phyloP scores from a whole-genome alignment of 768 basidiomycete genomes.

The Suillus subalutaceus region DNA sequence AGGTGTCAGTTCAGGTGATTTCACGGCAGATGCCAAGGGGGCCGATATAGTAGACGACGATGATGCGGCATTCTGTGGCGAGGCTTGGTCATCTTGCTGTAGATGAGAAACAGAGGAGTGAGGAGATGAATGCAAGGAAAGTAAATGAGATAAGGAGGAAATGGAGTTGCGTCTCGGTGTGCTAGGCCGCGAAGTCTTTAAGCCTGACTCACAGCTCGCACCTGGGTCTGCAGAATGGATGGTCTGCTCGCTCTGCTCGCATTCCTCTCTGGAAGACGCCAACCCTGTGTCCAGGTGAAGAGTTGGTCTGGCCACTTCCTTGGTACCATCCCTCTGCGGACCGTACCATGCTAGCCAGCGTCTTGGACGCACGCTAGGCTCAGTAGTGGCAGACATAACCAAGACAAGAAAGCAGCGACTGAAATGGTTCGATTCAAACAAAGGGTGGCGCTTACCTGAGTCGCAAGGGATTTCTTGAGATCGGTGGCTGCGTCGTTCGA shows the following conservation, averaged over 20 bases:
- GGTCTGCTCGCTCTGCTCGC: constrained; percentile 11
- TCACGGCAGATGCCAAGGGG: constrained; percentile 33
- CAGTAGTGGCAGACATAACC: constrained; percentile 19
- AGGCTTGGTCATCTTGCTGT: constrained; percentile 23
- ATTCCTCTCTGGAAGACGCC: constrained; percentile 21
- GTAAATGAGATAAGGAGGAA: constrained; percentile 26
- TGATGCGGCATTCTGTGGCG: constrained; percentile 14
- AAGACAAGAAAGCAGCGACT: constrained; percentile 12
- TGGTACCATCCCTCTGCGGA: constrained; percentile 25
- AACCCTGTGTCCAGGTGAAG: constrained; percentile 21
- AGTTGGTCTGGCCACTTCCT: constrained; percentile 15
- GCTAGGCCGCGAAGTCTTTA: constrained; percentile 22
- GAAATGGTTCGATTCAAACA: constrained; percentile 17
- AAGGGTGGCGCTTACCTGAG: constrained; percentile 34
- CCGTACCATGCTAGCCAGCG: constrained; percentile 33
- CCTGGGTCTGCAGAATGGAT: constrained; percentile 7
- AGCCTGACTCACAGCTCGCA: constrained; percentile 9
- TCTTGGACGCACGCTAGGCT: constrained; percentile 18
- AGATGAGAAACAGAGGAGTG: constrained; percentile 21
- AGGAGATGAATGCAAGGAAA: constrained; percentile 26
- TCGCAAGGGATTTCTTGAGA: constrained; percentile 22
- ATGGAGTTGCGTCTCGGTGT: constrained; percentile 27
- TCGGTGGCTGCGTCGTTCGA: constrained; percentile 35
- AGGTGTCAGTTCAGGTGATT: constrained; percentile 39
- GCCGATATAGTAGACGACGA: constrained; percentile 9